Percentiles rank a stretch among this genome's conserved stretches.
These are phyloP conservation scores for Calonectria fujianensis DNA, from an alignment of 2,329 filamentous ascomycete species.

Conservation along the genomic window DNA sequence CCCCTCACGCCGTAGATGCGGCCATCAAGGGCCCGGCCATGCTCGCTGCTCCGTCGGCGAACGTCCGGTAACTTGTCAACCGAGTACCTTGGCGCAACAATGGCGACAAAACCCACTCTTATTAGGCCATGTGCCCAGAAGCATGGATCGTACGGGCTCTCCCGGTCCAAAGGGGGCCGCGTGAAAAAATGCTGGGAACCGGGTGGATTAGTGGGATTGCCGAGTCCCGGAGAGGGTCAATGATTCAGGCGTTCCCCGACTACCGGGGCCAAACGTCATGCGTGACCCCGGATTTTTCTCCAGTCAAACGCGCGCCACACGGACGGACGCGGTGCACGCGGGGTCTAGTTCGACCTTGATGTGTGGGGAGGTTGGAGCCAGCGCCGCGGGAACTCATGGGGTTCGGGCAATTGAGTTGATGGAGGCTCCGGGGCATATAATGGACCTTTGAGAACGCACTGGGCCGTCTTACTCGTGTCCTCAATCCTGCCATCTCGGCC, in stretches of 20 bases:
- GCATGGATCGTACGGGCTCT: neutral
- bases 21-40: neutral
- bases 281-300: neutral
- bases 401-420: slow-evolving; percentile 13
- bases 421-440: slow-evolving; percentile 6
- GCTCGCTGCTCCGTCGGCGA: neutral
- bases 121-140: neutral
- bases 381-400: neutral
- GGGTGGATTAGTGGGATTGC: neutral
- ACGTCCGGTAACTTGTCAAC: neutral
- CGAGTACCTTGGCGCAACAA: neutral
- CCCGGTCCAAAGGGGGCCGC: neutral
- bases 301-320: slow-evolving; percentile 1
- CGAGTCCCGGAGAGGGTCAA: neutral
- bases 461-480: neutral
- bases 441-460: slow-evolving; percentile 1
- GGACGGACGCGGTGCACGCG: slow-evolving; percentile 2
- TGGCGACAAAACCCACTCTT: neutral
- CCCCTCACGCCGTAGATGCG: neutral
- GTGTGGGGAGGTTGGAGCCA: neutral
- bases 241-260: neutral
- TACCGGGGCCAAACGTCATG: neutral
- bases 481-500: neutral
- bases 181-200: neutral
- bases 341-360: neutral